Evolutionary conservation across 305 asterid genomes (phyloP).

Genomic region (Fraxinus floribunda): DNA sequence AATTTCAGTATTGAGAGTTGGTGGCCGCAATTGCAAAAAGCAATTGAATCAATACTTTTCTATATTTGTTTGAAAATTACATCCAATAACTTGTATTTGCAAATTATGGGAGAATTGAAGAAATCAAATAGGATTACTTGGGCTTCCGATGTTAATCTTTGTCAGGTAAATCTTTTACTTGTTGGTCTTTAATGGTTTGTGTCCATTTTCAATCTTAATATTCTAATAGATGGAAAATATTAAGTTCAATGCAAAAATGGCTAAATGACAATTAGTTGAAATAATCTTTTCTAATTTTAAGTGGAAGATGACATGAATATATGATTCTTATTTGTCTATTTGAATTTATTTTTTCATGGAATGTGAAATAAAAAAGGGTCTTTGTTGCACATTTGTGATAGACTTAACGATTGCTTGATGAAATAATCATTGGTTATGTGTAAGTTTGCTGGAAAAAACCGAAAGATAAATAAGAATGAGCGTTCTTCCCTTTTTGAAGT

Average conservation of each 20-base stretch:
- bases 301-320: background rate
- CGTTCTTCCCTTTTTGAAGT: background rate
- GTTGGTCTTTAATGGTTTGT: background rate
- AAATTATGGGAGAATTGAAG: slow-evolving; percentile 76
- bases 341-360: background rate
- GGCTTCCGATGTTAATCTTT: slow-evolving; percentile 86
- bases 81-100: slow-evolving; percentile 31
- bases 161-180: slow-evolving; percentile 65
- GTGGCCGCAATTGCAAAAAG: slow-evolving; percentile 23
- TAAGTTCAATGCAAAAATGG: background rate
- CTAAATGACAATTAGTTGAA: background rate
- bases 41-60: slow-evolving; percentile 25
- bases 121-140: slow-evolving; percentile 85
- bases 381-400: background rate
- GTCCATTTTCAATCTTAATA: slow-evolving; percentile 13
- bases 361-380: background rate
- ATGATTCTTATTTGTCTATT: background rate
- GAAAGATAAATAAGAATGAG: background rate
- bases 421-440: background rate
- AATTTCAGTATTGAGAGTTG: background rate
- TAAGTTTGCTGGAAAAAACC: background rate
- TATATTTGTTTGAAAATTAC: slow-evolving; percentile 30
- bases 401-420: background rate
- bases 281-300: background rate
- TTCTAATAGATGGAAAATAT: background rate